Base-by-base conservation (phyloP, 2,329 filamentous ascomycete genomes). In the Scytalidium lignicola region DNA sequence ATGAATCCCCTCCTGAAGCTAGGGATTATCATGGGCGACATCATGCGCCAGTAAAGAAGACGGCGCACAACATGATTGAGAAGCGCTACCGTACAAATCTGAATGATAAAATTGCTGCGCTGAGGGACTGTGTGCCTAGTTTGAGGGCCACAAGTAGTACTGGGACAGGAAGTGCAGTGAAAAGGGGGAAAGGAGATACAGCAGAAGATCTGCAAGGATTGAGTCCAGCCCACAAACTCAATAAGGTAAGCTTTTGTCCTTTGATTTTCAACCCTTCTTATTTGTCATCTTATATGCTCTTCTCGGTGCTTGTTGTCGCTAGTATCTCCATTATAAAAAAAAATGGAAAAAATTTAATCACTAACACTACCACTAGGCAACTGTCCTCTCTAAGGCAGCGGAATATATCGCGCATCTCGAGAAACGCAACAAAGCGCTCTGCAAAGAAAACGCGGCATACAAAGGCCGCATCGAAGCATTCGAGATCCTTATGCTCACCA, bases 401-500 rank as follows among this genome's bases (percentile, higher is more conserved):
- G 92, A 96, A 66, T 96, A 97, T 61, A 97, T 97, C 56, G 82
- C 85, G 23, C 91, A 97, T 67, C 74, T 97, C 2, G 92, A 96
- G 67, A 93, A 93, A 70, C 82, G 90, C 18, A 95, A 95, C 61
- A 86, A 83, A 57, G 82, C 86, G 2, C 74, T 96, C 10, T 73
- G 83, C 39, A 89, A 95, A 43, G 91, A 97, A 65, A 91, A 96
- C 62, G 76, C 74, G 22, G 78, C 78, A 3, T 79, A 96, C 70
- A 90, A 91, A 66, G 80, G 82, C 23, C 80, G 89, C 26, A 80
- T 96, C 37, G 82, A 86, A n/a, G 82, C 82, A 0, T 86, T 86
- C 50, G 82, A 86, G 47, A 91, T 93, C 65, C 75, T 95, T 17
- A 37, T 37, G 32, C 32, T 37, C 32, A 37, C 32, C 8, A 37